These are phyloP conservation scores for Kwoniella dendrophila DNA, from an alignment of 768 basidiomycete genomes.

Conservation along the genomic window DNA sequence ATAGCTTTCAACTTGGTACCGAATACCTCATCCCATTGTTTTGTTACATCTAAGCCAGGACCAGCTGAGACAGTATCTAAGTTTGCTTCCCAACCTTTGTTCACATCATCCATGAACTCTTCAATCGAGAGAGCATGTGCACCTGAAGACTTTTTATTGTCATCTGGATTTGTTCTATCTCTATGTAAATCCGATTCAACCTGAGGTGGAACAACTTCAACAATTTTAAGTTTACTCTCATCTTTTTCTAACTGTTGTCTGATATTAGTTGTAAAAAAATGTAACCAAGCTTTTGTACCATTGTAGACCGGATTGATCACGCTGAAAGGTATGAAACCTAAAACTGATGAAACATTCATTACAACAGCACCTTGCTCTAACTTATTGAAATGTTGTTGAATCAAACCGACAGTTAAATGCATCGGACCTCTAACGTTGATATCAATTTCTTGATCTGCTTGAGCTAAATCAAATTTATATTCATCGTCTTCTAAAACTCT, in stretches of 20 bases:
- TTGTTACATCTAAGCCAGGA: slow-evolving; percentile 20
- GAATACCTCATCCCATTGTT: slow-evolving; percentile 31
- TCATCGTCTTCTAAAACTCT: slow-evolving; percentile 26
- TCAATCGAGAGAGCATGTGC: slow-evolving; percentile 28
- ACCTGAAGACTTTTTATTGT: slow-evolving; percentile 31
- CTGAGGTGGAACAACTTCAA: slow-evolving; percentile 37
- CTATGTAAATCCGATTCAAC: slow-evolving; percentile 41
- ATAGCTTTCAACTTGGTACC: slow-evolving; percentile 32
- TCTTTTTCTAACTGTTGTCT: slow-evolving; percentile 27
- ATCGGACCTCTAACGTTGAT: slow-evolving; percentile 40
- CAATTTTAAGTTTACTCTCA: slow-evolving; percentile 31
- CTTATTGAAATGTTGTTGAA: slow-evolving; percentile 30
- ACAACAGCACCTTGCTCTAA: slow-evolving; percentile 31
- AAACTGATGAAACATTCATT: slow-evolving; percentile 41
- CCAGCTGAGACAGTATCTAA: slow-evolving; percentile 34
- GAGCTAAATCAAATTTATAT: slow-evolving; percentile 31
- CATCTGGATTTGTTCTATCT: slow-evolving; percentile 36
- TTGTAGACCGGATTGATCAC: slow-evolving; percentile 42
- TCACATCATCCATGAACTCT: slow-evolving; percentile 43
- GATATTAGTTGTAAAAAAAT: slow-evolving; percentile 34
- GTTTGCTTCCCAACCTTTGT: slow-evolving; percentile 36
- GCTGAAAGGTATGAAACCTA: slow-evolving; percentile 37
- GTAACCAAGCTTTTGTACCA: slow-evolving; percentile 35
- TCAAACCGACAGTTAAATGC: slow-evolving; percentile 29
- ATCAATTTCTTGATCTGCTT: slow-evolving; percentile 41